Evolutionary conservation across 2,329 filamentous ascomycete species (phyloP), one percentile per base, ranked within the genome.

Genomic region (Endothia cerciana): DNA sequence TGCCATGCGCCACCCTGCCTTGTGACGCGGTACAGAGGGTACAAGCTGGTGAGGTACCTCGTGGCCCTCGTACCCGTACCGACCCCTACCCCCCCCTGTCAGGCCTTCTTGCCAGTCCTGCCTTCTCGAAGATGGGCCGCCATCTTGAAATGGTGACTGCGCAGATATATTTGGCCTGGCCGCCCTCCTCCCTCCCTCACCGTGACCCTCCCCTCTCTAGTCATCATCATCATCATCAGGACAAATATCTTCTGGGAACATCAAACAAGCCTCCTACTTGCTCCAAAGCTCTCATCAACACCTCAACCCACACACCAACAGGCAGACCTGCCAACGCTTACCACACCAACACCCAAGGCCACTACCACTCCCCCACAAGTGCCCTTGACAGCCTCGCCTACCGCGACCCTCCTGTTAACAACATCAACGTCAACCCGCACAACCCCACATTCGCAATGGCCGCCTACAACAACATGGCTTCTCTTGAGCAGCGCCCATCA

Each of bases 401-500:
- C 25, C 38, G 25, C 60, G 51, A 45, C 38, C 33, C 62, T 58
- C 17, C 36, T 4, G n/a, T n/a, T 36, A 53, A 53, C 22, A 47
- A 55, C 1, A 43, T 58, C 40, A 53, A 40, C 43, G 25, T 41
- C 22, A 30, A 47, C 17, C 47, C 10, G 10, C 49, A 28, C 49
- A 56, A 51, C 25, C 30, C 60, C 55, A 65, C 41, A 40, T n/a
- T 47, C 60, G 43, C 60, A 68, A 68, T 68, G 66, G 66, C 64
- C 66, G 64, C 64, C 63, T 56, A 57, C 66, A 68, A 51, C 66
- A 68, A 62, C 53, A 68, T 64, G 66, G 58, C 66, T 36, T 68
- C 66, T 17, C 66, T 68, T 56, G 66, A 68, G 66, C 85, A 87
- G 77, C 84, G 87, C 75, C 87, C 87, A 69, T 87, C 86, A 72